Conservation (phyloP, 129 eudicot species). For the Daucus carota region DH1_v3.0 NC_030388.2:32001001-32001500, state of each 20-base stretch:
- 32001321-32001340: too few species aligned
- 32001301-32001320: background rate
- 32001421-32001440: background rate
- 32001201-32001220: constrained; percentile 65
- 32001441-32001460: background rate
- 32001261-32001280: background rate
- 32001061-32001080: background rate
- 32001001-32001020: background rate
- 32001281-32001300: background rate
- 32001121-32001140: constrained; percentile 34
- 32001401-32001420: background rate
- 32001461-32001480: constrained; percentile 11
- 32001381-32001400: background rate
- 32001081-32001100: background rate
- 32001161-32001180: constrained; percentile 78
- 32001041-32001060: background rate
- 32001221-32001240: background rate
- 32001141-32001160: constrained; percentile 97
- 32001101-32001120: constrained; percentile 11
- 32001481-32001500: constrained; percentile 55
- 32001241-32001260: background rate
- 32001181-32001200: constrained; percentile 87
- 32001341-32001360: background rate
- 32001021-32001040: background rate
- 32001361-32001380: background rate